Evolutionary conservation across 2,329 filamentous ascomycete genomes (phyloP), one percentile per base, ranked within the genome.

Genomic region (Alternaria atra): DNA sequence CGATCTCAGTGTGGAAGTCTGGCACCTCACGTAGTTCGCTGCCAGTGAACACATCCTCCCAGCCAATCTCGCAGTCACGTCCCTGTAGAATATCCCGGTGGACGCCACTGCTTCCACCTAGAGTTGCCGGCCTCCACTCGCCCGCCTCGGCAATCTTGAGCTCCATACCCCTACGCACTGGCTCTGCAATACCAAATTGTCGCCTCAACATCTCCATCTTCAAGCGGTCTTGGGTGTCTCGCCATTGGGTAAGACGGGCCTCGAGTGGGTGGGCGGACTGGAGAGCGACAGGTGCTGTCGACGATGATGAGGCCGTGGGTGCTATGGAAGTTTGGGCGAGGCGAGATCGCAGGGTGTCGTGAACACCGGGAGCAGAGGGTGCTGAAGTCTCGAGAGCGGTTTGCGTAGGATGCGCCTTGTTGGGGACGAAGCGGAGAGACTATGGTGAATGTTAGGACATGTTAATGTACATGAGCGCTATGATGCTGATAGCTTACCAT

Each of bases 141-240:
- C 92, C 90, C 62, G 90, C 89, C 64, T 88, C 84, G 17, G 92
- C 89, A 77, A 97, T 94, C 87, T 93, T 92, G 79, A 97, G 85
- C 84, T 99, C 95, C 95, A 99, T 97, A 63, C 90, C 92, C 55
- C 94, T 89, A 58, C 93, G 89, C 73, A 98, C 89, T 3, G 95
- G 95, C 86, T 98, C 95, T 27, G 91, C 92, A 73, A 97, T 90
- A 67, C 95, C 95, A 80, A 93, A 98, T 47, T 92, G 90, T 68
- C 93, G 91, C 67, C 93, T 89, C 73, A 98, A 87, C 53, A 89
- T 86, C 82, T 94, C 89, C 91, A 97, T 95, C 82, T 96, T 95
- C 77, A 97, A 81, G 34, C 84, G 80, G 73, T 97, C 91, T 82
- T 97, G 94, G 42, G 94, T 97, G 60, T 90, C 85, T 81, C 94